phyloP scores from a whole-genome alignment of 2,329 filamentous ascomycete species.

The Decorospora gaudefroyi region DNA sequence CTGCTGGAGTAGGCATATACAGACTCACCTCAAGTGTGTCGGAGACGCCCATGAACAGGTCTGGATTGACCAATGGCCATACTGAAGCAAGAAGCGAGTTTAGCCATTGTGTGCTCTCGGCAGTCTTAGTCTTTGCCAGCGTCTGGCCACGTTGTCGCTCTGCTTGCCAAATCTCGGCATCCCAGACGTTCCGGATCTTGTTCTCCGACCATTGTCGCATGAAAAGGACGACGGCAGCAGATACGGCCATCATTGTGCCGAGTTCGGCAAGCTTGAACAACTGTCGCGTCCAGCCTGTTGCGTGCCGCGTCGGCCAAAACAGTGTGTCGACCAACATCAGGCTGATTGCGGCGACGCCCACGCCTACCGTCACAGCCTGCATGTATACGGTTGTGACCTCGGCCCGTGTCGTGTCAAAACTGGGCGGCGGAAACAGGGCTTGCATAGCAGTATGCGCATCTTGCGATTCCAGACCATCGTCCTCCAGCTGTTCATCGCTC shows the following conservation, averaged over 20 bases:
- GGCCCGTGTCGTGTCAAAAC: slow-evolving; percentile 52
- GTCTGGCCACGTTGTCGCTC: slow-evolving; percentile 60
- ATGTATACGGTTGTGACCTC: slow-evolving; percentile 55
- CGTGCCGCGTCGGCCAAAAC: slow-evolving; percentile 40
- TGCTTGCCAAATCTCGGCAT: slow-evolving; percentile 72
- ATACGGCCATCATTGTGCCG: slow-evolving; percentile 32
- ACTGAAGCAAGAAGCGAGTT: slow-evolving; percentile 69
- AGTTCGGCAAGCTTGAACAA: slow-evolving; percentile 38
- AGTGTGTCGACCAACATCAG: slow-evolving; percentile 44
- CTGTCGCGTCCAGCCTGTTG: slow-evolving; percentile 40
- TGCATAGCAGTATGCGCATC: slow-evolving; percentile 54
- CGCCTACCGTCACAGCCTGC: slow-evolving; percentile 50
- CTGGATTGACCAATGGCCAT: slow-evolving; percentile 76
- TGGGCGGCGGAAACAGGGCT: slow-evolving; percentile 59
- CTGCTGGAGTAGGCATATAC: neutral
- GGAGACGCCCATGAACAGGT: slow-evolving; percentile 69
- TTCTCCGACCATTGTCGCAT: slow-evolving; percentile 65
- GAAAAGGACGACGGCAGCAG: slow-evolving; percentile 48
- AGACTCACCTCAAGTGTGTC: slow-evolving; percentile 65
- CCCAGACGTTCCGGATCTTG: slow-evolving; percentile 65
- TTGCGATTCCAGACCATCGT: slow-evolving; percentile 51
- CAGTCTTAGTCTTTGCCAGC: slow-evolving; percentile 53
- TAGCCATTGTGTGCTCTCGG: slow-evolving; percentile 72
- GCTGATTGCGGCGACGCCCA: slow-evolving; percentile 43
- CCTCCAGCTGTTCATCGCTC: slow-evolving; percentile 49